Conservation (phyloP, 1,139 yeast genomes). For the Wickerhamomyces sp. region DNA sequence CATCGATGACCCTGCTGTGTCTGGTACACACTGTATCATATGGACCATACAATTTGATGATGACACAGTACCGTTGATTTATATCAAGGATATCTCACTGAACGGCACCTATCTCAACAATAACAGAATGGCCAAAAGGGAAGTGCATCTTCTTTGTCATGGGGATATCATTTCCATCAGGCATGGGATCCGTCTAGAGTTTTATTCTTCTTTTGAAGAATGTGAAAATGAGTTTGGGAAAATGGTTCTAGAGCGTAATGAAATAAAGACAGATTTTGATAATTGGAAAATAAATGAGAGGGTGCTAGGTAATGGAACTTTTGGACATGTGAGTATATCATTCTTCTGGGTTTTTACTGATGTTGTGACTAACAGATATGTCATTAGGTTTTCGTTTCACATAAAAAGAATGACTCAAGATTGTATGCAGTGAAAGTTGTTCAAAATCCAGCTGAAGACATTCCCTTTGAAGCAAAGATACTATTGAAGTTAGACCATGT, state of each 20-base stretch:
- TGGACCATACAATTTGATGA: constrained; percentile 51
- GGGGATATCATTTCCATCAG: constrained; percentile 40
- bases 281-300: constrained; percentile 41
- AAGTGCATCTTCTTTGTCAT: constrained; percentile 36
- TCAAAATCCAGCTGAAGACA: constrained; percentile 27
- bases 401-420: constrained; percentile 15
- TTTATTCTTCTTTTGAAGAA: constrained; percentile 20
- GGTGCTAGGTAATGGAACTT: constrained; percentile 55
- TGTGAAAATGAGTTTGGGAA: constrained; percentile 13
- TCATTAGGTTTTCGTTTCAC: constrained; percentile 28
- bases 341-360: neutral
- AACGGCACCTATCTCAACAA: constrained; percentile 51
- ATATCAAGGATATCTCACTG: constrained; percentile 47
- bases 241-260: constrained; percentile 13
- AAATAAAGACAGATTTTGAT: constrained; percentile 22
- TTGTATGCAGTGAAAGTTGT: constrained; percentile 51
- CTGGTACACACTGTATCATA: constrained; percentile 40
- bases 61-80: constrained; percentile 41
- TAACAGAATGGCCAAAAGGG: constrained; percentile 27
- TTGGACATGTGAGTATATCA: constrained; percentile 42
- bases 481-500: constrained; percentile 36
- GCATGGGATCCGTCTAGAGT: constrained; percentile 28
- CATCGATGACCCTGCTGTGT: constrained; percentile 32
- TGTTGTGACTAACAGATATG: neutral
- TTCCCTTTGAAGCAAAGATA: constrained; percentile 39